Conservation (phyloP, 1,284 basidiomycete genomes). For the Ganoderma lucidum region DNA sequence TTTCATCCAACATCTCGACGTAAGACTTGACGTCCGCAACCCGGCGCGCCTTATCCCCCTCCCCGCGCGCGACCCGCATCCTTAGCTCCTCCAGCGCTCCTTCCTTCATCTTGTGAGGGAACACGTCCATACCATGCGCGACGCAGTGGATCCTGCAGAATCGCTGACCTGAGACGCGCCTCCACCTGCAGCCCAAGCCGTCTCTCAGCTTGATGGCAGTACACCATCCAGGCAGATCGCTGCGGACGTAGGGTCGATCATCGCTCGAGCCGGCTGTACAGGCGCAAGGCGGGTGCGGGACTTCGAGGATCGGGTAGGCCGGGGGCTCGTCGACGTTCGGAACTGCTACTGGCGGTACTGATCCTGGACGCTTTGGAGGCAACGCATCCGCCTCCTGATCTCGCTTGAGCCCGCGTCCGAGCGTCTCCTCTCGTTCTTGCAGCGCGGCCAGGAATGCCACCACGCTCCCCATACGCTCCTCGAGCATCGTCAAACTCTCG, state of each 20-base stretch:
- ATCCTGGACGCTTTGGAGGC: not conserved
- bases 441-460: not conserved
- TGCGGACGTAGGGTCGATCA: not conserved
- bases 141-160: constrained; percentile 6
- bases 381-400: not conserved
- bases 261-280: not conserved
- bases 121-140: not conserved
- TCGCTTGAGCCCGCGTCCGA: not conserved
- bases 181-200: not conserved
- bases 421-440: not conserved
- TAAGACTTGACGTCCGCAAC: not conserved
- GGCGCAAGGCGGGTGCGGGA: constrained; percentile 1
- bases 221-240: not conserved
- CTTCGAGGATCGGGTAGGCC: not conserved
- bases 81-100: not conserved
- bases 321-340: not conserved
- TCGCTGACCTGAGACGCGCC: not conserved
- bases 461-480: not conserved
- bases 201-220: not conserved
- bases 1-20: not conserved
- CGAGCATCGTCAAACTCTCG: too few species aligned
- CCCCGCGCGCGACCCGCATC: not conserved
- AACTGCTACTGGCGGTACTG: not conserved
- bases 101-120: not conserved
- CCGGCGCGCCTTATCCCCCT: not conserved